These are phyloP conservation scores for Alternaria angustiovoidea DNA, from an alignment of 2,329 filamentous ascomycete genomes.

Conservation along the genomic window DNA sequence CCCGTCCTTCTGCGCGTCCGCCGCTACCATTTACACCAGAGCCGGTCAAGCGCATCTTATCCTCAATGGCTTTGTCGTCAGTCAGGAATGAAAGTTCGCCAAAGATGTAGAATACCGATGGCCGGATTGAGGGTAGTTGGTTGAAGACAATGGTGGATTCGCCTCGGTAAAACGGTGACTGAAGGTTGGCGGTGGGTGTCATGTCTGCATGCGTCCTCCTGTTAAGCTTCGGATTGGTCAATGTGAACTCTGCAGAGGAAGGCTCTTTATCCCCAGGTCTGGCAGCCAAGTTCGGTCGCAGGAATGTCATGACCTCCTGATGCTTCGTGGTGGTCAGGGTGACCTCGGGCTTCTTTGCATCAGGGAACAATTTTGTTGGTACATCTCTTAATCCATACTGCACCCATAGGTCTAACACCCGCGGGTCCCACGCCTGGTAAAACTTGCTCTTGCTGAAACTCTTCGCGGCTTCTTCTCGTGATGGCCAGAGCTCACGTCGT, in stretches of 20 bases:
- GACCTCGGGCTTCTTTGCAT: constrained; percentile 58
- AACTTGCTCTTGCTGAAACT: constrained; percentile 75
- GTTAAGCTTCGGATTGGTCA: constrained; percentile 45
- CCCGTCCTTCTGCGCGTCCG: constrained; percentile 68
- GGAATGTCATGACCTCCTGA: constrained; percentile 84
- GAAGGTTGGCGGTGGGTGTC: constrained; percentile 42
- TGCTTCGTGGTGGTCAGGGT: constrained; percentile 85
- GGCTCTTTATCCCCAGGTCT: constrained; percentile 56
- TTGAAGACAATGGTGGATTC: constrained; percentile 67
- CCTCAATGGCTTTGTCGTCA: constrained; percentile 56
- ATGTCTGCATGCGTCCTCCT: constrained; percentile 56
- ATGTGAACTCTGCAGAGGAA: constrained; percentile 37
- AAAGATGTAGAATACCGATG: constrained; percentile 74
- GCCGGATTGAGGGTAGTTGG: constrained; percentile 68
- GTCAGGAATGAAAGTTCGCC: constrained; percentile 62
- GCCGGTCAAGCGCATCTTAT: constrained; percentile 72
- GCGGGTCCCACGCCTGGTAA: constrained; percentile 82
- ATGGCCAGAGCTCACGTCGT: constrained; percentile 85
- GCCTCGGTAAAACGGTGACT: constrained; percentile 70
- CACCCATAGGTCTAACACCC: constrained; percentile 79
- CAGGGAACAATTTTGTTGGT: constrained; percentile 68
- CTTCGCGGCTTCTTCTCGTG: constrained; percentile 70
- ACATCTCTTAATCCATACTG: constrained; percentile 76
- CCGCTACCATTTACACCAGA: constrained; percentile 73
- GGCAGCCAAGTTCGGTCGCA: constrained; percentile 67